These are phyloP conservation scores for Ogataea populi-albae DNA, from an alignment of 805 yeast species.

Conservation along the genomic window DNA sequence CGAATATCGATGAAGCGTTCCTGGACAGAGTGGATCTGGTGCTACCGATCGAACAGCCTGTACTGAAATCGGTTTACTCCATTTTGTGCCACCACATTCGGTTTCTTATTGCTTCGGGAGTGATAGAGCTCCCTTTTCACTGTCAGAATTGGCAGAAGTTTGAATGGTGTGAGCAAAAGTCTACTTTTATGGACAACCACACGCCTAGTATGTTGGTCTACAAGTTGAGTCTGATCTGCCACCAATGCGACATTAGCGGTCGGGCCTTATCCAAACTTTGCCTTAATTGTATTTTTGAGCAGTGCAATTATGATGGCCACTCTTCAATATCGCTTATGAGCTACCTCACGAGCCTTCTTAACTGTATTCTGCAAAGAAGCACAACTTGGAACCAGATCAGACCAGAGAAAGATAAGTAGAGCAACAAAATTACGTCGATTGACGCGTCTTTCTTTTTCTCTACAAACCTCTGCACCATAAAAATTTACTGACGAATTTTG, in stretches of 20 bases:
- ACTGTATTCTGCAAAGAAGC: conserved; percentile 2
- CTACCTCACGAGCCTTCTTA: conserved; percentile 6
- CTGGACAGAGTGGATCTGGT: conserved; percentile 41
- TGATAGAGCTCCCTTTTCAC: neutral
- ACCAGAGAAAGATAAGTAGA: too few species aligned
- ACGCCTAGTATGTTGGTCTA: conserved; percentile 7
- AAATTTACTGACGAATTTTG: neutral
- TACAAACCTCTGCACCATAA: neutral
- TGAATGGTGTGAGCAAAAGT: conserved; percentile 1
- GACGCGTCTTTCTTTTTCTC: too few species aligned
- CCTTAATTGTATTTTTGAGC: conserved; percentile 7
- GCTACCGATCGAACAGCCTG: conserved; percentile 36
- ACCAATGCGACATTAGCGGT: conserved; percentile 11
- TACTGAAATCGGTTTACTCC: conserved; percentile 25
- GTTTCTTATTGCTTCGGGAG: conserved; percentile 14
- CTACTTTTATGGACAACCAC: neutral
- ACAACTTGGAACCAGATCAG: too few species aligned
- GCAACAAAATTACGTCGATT: too few species aligned
- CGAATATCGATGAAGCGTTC: conserved; percentile 42
- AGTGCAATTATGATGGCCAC: conserved; percentile 2
- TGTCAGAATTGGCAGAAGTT: neutral
- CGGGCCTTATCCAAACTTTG: conserved; percentile 9
- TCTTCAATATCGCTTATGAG: neutral
- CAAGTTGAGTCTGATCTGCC: conserved; percentile 7
- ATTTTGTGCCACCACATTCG: conserved; percentile 32